Evolutionary conservation across 2,329 filamentous ascomycete species (phyloP).

Genomic region (Dothistroma septosporum): DNA sequence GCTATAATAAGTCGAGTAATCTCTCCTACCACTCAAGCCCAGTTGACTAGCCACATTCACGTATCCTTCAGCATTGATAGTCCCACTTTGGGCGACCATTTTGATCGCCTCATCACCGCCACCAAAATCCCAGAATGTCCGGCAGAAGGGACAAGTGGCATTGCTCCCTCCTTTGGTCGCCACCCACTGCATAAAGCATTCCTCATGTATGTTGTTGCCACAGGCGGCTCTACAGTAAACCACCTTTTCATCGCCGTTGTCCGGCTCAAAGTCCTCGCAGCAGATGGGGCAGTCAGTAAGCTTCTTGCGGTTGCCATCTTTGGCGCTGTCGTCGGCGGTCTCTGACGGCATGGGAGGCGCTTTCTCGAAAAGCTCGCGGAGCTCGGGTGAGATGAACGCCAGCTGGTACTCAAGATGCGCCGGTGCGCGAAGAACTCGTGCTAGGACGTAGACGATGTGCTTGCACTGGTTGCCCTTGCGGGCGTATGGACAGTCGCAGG

Average conservation of each 20-base stretch:
- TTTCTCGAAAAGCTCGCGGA: slow-evolving; percentile 54
- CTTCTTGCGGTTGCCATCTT: slow-evolving; percentile 52
- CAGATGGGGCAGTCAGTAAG: slow-evolving; percentile 63
- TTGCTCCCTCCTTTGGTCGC: slow-evolving; percentile 24
- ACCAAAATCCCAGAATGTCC: slow-evolving; percentile 27
- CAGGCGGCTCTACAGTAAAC: slow-evolving; percentile 59
- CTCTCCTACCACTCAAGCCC: slow-evolving; percentile 27
- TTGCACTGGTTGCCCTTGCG: slow-evolving; percentile 55
- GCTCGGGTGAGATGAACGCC: slow-evolving; percentile 56
- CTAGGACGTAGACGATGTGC: slow-evolving; percentile 59
- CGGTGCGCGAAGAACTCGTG: slow-evolving; percentile 55
- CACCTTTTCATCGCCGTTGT: slow-evolving; percentile 38
- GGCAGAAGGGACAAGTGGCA: slow-evolving; percentile 34
- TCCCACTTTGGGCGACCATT: slow-evolving; percentile 22
- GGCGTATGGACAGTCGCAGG: slow-evolving; percentile 31
- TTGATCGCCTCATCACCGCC: slow-evolving; percentile 22
- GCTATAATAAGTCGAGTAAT: slow-evolving; percentile 32
- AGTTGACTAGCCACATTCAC: slow-evolving; percentile 33
- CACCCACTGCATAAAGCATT: slow-evolving; percentile 55
- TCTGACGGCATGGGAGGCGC: slow-evolving; percentile 50
- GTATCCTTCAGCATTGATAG: slow-evolving; percentile 31
- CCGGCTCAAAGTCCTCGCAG: slow-evolving; percentile 33
- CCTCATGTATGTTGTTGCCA: slow-evolving; percentile 59
- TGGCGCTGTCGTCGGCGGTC: slow-evolving; percentile 29
- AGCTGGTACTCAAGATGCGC: slow-evolving; percentile 56